Base-by-base conservation (phyloP, 2,329 filamentous ascomycete genomes). In the Trichoderma sp. region DNA sequence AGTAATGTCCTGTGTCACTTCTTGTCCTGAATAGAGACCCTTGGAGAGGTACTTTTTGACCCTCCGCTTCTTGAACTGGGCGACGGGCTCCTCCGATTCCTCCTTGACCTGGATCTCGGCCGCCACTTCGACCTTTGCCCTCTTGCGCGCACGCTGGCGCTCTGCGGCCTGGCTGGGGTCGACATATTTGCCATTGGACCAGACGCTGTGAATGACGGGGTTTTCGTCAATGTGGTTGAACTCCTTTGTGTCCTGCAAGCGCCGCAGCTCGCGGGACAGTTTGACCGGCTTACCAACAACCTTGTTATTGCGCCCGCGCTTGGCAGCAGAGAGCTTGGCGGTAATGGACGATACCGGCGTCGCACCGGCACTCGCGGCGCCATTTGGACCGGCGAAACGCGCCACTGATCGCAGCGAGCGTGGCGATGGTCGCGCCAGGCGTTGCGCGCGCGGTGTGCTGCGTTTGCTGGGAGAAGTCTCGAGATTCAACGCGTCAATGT, bases 11-110 rank as follows among this genome's bases (percentile, higher is more conserved):
- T 81, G 78, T 0, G 89, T 88, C 7, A 84, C 85, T 35, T 92
- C 88, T 83, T 98, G 96, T 33, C 97, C 97, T 0, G 94, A 92
- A 81, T 97, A 98, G 16, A 98, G 87, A 11, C 96, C 97, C 82
- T 95, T 94, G 71, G 89, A 87, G 72, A 97, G 87, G 90, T 94
- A 98, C 78, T 91, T 92, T 86, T 97, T 97, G 69, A 87, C 85
- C 50, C 86, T 88, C 74, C 88, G 85, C 77, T 85, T 84, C 77
- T 84, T 86, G 11, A 78, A 78, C 31, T 83, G 80, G 12, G 83
- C 81, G 7, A 83, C 79, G 29, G 84, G 83, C 79, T 88, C 87
- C 68, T 81, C 77, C 65, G 86, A 83, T 45, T 82, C 78, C 65
- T 83, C 80, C 45, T 60, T 33, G 63, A 60, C 72, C 79, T 31